phyloP scores from a whole-genome alignment of 2,329 filamentous ascomycete genomes.

The Epichloe coenophiala region DNA sequence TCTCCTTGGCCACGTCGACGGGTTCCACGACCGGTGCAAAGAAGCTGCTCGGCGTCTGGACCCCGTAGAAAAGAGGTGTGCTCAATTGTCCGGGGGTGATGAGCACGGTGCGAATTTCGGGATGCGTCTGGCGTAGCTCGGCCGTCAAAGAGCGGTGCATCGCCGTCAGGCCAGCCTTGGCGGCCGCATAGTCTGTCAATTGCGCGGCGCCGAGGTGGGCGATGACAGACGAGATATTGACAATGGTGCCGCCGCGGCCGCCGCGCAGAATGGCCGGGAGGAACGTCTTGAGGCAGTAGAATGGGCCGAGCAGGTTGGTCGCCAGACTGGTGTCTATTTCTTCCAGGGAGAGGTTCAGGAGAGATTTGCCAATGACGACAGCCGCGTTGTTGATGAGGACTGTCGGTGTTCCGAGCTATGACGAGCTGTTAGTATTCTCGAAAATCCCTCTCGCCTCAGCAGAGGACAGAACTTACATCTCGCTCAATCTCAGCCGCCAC shows the following conservation, averaged over 20 bases:
- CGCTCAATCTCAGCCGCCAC: constrained; percentile 57
- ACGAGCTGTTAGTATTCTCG: too few relatives aligned
- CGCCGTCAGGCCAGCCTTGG: constrained; percentile 79
- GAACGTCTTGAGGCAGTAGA: constrained; percentile 77
- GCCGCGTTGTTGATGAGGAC: constrained; percentile 95
- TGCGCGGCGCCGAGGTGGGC: constrained; percentile 65
- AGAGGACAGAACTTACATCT: constrained; percentile 42
- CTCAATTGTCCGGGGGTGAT: constrained; percentile 80
- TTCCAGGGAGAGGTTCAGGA: constrained; percentile 53
- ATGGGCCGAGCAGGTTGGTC: constrained; percentile 76
- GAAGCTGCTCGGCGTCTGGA: constrained; percentile 75
- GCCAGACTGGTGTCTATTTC: constrained; percentile 61
- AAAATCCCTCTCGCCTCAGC: too few relatives aligned
- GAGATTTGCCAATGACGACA: constrained; percentile 60
- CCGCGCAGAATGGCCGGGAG: constrained; percentile 63
- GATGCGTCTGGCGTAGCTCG: constrained; percentile 49
- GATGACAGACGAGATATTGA: constrained; percentile 82
- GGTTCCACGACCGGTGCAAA: constrained; percentile 80
- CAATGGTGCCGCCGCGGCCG: constrained; percentile 65
- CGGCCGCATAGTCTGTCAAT: constrained; percentile 71
- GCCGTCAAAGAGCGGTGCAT: constrained; percentile 73
- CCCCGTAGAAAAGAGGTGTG: constrained; percentile 80
- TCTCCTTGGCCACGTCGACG: constrained; percentile 75
- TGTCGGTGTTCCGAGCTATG: constrained; percentile 71
- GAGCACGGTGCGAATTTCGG: constrained; percentile 71